phyloP scores from a whole-genome alignment of 2,329 filamentous ascomycete species.

The Fusarium sp. region DNA sequence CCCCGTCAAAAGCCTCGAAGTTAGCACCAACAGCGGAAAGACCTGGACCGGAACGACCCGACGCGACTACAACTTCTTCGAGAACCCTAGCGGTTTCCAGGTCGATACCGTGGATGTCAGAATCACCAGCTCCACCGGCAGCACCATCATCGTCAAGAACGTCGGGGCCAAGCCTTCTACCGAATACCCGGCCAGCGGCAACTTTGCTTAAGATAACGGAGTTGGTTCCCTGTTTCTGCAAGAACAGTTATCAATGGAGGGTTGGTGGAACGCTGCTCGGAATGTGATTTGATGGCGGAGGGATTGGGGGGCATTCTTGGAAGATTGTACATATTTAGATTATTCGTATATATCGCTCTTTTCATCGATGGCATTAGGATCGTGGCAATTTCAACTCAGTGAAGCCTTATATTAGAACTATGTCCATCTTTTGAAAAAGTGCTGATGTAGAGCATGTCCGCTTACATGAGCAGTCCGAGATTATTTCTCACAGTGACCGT shows the following conservation, averaged over 20 bases:
- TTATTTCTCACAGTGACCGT: not conserved
- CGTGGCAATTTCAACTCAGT: not conserved
- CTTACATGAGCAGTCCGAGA: not conserved
- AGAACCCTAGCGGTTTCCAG: constrained; percentile 66
- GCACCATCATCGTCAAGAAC: constrained; percentile 59
- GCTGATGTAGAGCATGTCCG: not conserved
- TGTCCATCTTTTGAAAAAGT: not conserved
- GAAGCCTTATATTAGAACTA: not conserved
- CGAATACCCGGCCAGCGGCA: constrained; percentile 43
- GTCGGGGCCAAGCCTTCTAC: constrained; percentile 53
- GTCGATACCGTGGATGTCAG: constrained; percentile 62
- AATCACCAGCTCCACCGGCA: constrained; percentile 63
- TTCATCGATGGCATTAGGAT: not conserved
- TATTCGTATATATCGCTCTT: not conserved
- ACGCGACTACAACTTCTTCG: constrained; percentile 68
- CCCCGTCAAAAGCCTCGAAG: constrained; percentile 64
- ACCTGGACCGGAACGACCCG: constrained; percentile 66
- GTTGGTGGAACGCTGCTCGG: not conserved
- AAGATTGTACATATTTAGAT: not conserved
- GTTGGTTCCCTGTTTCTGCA: too few species aligned
- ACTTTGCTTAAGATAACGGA: constrained; percentile 38
- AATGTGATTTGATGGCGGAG: not conserved
- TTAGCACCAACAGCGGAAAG: constrained; percentile 66
- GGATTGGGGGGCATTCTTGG: not conserved
- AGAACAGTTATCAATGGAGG: not conserved